Percentiles rank a stretch among this genome's conserved stretches.
phyloP scores from a whole-genome alignment of 2,329 filamentous ascomycete species.

The Xylaria sp. region DNA sequence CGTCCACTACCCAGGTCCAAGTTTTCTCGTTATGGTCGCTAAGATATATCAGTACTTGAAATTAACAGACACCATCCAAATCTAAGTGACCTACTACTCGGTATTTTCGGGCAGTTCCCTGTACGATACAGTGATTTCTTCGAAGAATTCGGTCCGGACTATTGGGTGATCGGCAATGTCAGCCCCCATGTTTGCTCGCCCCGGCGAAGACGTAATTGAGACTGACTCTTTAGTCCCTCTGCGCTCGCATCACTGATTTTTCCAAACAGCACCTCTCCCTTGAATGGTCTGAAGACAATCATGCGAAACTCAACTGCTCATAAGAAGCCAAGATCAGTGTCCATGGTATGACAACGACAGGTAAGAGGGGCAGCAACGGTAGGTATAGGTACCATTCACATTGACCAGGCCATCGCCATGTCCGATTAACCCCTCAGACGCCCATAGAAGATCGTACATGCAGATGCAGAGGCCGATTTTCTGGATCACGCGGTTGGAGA shows the following conservation, averaged over 20 bases:
- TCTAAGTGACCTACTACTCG: slow-evolving; percentile 72
- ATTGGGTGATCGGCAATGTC: slow-evolving; percentile 21
- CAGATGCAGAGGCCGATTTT: slow-evolving; percentile 94
- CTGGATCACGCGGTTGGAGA: slow-evolving; percentile 91
- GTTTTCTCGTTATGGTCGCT: slow-evolving; percentile 80
- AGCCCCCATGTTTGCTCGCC: neutral
- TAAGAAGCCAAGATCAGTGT: slow-evolving; percentile 2
- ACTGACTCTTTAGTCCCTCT: slow-evolving; percentile 75
- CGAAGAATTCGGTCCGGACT: slow-evolving; percentile 92
- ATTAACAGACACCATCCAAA: slow-evolving; percentile 34
- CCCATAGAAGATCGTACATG: slow-evolving; percentile 88
- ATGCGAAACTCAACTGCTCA: slow-evolving; percentile 86
- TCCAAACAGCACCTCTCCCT: slow-evolving; percentile 89
- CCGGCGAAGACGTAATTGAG: neutral
- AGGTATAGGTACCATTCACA: slow-evolving; percentile 79
- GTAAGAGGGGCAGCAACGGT: neutral
- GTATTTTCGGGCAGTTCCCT: slow-evolving; percentile 80
- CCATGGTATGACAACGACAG: neutral
- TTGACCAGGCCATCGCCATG: slow-evolving; percentile 93
- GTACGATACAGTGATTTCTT: slow-evolving; percentile 85
- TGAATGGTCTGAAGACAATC: slow-evolving; percentile 94
- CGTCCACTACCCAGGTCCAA: slow-evolving; percentile 86
- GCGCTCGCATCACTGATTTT: slow-evolving; percentile 80
- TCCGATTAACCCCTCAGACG: slow-evolving; percentile 93
- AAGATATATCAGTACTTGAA: slow-evolving; percentile 40